Percentiles rank a stretch among this genome's conserved stretches.
These are phyloP conservation scores for Amaranthus cruentus DNA, from an alignment of 148 eudicot genomes.

Conservation along the genomic window DNA sequence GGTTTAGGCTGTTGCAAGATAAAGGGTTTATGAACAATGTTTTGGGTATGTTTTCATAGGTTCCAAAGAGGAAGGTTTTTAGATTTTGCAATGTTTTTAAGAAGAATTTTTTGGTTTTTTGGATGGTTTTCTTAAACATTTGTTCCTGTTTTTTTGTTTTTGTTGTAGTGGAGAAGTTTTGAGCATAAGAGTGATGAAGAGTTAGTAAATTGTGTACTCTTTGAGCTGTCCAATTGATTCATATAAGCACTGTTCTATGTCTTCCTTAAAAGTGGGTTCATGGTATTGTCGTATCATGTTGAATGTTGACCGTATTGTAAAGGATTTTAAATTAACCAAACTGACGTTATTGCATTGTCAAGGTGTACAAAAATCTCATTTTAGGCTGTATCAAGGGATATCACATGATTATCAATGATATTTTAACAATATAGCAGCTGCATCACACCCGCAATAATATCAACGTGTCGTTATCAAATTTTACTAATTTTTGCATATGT, in stretches of 20 bases:
- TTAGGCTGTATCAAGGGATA: too few species aligned
- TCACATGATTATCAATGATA: too few species aligned
- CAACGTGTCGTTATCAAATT: too few species aligned
- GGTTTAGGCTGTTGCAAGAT: constrained; percentile 25
- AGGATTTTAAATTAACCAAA: too few species aligned
- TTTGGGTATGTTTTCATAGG: constrained; percentile 43
- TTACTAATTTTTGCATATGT: too few species aligned
- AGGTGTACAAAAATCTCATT: too few species aligned
- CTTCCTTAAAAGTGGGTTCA: background rate
- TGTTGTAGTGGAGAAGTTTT: background rate
- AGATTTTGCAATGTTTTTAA: constrained; percentile 50
- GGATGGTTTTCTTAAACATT: constrained; percentile 43
- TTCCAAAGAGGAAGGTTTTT: constrained; percentile 36
- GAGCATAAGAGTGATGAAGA: background rate
- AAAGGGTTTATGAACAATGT: constrained; percentile 33
- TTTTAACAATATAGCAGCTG: too few species aligned
- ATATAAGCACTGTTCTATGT: constrained; percentile 4
- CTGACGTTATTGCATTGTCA: too few species aligned
- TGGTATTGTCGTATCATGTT: background rate
- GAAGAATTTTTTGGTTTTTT: constrained; percentile 49
- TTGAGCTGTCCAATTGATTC: background rate
- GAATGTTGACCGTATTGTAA: too few species aligned
- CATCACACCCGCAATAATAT: too few species aligned
- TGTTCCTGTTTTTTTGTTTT: constrained; percentile 13
- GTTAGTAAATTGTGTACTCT: background rate